Evolutionary conservation across 2,329 filamentous ascomycete genomes (phyloP), one percentile per base, ranked within the genome.

Genomic region (Ceratocystis huliohia): DNA sequence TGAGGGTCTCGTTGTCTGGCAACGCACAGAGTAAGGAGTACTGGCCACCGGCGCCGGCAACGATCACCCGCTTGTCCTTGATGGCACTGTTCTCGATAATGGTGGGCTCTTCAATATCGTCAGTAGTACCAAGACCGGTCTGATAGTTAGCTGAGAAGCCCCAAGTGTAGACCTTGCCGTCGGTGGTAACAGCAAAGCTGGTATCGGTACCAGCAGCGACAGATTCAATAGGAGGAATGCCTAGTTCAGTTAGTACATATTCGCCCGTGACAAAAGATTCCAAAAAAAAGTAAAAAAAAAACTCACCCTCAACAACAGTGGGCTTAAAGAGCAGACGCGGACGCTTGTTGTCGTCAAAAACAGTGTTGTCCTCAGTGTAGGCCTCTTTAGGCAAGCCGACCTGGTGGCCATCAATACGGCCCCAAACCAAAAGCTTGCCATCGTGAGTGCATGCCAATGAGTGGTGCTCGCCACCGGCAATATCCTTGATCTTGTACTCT

Each of bases 11-110:
- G 62, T 71, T 71, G 0, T 61, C 69, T 28, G 76, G 71, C 68
- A 73, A 73, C 65, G 81, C 81, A 8, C 81, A 79, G n/a, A 89
- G 71, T 28, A 89, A 76, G 1, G 86, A 88, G 74, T 85, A 96
- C 73, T 96, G 92, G 4, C 91, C 91, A 70, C 93, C 92, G n/a
- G 88, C 88, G 56, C 89, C 89, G n/a, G 88, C 89, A 76, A 82
- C 90, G 44, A 85, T 81, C 56, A 96, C 80, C 74, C 86, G 85
- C 76, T 88, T 86, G 53, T 84, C 89, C 37, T 85, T 82, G 33
- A 94, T 83, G 53, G 91, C 91, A 13, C 86, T 88, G 78, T 96
- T 96, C 72, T 95, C 88, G 8, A 70, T 67, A 44, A 67, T 53
- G 15, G 84, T 88, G 0, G 87, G 85, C 20, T 82, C 77, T 62